Conservation (phyloP, 2,329 filamentous ascomycete species). For the Grosmannia penicillata region DNA sequence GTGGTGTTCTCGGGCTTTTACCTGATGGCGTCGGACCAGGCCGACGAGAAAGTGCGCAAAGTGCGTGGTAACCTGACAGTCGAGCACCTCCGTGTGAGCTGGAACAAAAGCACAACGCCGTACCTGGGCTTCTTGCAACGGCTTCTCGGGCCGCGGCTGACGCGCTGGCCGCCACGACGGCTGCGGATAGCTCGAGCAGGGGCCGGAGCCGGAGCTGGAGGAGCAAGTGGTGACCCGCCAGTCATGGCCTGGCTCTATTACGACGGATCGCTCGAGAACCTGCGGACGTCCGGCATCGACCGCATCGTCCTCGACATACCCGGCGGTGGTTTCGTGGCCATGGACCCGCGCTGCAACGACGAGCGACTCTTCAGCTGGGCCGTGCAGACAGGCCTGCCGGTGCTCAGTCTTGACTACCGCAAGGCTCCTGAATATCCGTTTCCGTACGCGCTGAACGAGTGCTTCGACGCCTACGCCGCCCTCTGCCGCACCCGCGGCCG, state of each 20-base stretch:
- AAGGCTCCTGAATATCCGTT: conserved; percentile 79
- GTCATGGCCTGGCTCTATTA: conserved; percentile 87
- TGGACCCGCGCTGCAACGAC: conserved; percentile 88
- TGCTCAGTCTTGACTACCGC: conserved; percentile 81
- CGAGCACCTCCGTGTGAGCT: conserved; percentile 80
- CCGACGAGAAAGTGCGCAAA: conserved; percentile 91
- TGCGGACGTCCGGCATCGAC: conserved; percentile 50
- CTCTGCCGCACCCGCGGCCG: conserved; percentile 58
- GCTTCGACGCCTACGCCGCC: conserved; percentile 70
- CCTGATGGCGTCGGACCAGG: conserved; percentile 79
- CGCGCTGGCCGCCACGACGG: conserved; percentile 64
- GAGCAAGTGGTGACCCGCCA: conserved; percentile 64
- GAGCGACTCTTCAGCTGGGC: conserved; percentile 92
- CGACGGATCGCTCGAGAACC: conserved; percentile 53
- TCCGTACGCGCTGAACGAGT: conserved; percentile 74
- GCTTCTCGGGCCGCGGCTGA: conserved; percentile 64
- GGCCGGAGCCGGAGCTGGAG: too few relatives aligned
- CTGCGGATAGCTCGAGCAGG: conserved; percentile 72
- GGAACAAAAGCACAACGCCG: conserved; percentile 88
- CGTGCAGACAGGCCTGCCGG: conserved; percentile 70
- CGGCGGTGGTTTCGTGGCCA: conserved; percentile 89
- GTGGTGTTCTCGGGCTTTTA: conserved; percentile 83
- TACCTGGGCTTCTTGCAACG: conserved; percentile 62
- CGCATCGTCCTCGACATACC: conserved; percentile 80
- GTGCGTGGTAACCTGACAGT: conserved; percentile 76